Evolutionary conservation across 805 yeast species (phyloP), one percentile per base, ranked within the genome.

Genomic region (Metschnikowia lunata): DNA sequence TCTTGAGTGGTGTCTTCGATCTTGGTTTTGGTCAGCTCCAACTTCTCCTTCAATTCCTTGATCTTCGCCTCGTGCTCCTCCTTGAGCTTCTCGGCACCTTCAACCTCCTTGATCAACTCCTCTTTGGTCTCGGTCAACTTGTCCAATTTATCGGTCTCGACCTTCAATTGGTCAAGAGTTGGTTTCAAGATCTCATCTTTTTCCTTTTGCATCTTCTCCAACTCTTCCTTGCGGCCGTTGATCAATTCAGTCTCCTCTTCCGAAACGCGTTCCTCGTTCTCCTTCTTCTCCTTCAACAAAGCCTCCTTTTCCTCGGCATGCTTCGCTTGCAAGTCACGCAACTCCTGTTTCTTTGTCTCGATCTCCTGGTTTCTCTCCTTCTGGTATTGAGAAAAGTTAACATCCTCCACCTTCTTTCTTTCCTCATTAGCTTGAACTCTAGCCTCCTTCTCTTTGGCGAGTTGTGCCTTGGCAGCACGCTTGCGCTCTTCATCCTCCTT

Each of bases 131-230:
- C 64, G 34, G 74, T 72, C 52, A 80, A 66, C n/a, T 72, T 75
- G 39, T 44, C 48, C 57, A 81, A 69, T 49, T 74, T 73, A 26
- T 64, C 66, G 30, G 71, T 69, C 63, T 81, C 85, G 28, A 55
- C 55, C 48, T 68, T 71, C 55, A 79, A 67, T 54, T 76, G 81
- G 31, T 71, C 79, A 53, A 79, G 67, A 15, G 74, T 61, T 38
- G 87, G 87, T 39, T 75, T 72, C 51, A 80, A 59, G 39, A 72
- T 73, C 45, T 67, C 78, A 54, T 79, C 82, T 52, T 73, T 72
- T 54, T 75, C 82, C 11, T 67, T 64, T 57, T 79, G 79, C 60
- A 78, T 64, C 32, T 69, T 70, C 13, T 61, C 64, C 58, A 76
- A 75, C 43, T 75, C 79, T 11, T 59, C 61, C 49, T 69, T 66